Evolutionary conservation across 352 stramenopile species (phyloP).

Genomic region (Peronospora tabacina): DNA sequence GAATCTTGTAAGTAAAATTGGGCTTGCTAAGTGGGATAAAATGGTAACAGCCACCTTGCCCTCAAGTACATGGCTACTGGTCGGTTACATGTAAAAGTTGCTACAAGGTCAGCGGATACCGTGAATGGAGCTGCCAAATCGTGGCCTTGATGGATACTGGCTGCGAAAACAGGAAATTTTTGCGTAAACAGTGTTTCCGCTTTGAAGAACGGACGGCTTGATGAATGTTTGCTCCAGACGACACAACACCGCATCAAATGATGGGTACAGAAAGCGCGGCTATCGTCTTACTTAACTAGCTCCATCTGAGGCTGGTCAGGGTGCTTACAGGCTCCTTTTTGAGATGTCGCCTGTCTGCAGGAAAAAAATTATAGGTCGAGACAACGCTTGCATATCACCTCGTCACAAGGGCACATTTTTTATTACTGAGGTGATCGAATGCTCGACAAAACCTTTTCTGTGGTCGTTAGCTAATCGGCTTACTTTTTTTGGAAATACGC

Average conservation of each 20-base stretch:
- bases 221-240: slow-evolving; percentile 5
- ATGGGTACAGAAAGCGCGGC: slow-evolving; percentile 13
- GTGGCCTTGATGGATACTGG: neutral
- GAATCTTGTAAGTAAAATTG: neutral
- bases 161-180: neutral
- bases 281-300: slow-evolving; percentile 10
- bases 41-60: slow-evolving; percentile 1
- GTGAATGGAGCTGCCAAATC: neutral
- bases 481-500: no score
- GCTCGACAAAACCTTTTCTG: no score
- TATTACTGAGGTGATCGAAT: no score
- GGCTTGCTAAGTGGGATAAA: neutral
- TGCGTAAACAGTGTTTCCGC: neutral
- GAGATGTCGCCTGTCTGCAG: neutral
- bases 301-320: slow-evolving; percentile 12
- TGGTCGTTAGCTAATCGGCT: no score
- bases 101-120: neutral
- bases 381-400: no score
- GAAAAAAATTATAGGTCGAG: no score
- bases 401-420: no score
- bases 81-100: neutral
- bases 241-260: slow-evolving; percentile 8
- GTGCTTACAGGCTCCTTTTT: slow-evolving; percentile 1
- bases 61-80: slow-evolving; percentile 6
- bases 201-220: neutral